These are phyloP conservation scores for Bruguiera hainesii DNA, from an alignment of 441 rosid species.

Conservation along the genomic window DNA sequence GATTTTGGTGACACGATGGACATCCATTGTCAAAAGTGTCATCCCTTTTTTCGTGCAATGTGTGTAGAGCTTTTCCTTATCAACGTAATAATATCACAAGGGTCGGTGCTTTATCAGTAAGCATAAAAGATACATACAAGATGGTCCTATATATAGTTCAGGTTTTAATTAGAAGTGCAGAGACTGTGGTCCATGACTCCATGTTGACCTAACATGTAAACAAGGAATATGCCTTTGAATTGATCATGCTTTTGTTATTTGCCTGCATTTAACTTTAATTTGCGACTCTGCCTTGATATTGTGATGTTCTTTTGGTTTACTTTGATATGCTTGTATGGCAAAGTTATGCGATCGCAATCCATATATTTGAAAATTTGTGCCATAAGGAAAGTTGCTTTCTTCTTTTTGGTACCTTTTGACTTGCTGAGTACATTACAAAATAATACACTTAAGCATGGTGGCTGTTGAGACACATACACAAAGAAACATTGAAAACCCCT, in stretches of 20 bases:
- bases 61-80: background rate
- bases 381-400: conserved; percentile 10
- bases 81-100: background rate
- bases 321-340: too few relatives aligned
- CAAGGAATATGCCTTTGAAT: background rate
- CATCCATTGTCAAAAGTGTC: background rate
- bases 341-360: conserved; percentile 6
- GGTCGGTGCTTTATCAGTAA: conserved; percentile 10
- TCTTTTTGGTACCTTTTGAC: conserved; percentile 16
- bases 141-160: background rate
- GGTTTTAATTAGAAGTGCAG: background rate
- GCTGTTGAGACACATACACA: conserved; percentile 13
- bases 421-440: conserved; percentile 7
- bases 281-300: background rate
- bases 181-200: background rate
- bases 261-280: too few relatives aligned
- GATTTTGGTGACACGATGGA: conserved; percentile 6
- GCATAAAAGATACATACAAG: background rate
- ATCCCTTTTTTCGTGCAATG: conserved; percentile 24
- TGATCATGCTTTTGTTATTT: conserved; percentile 4
- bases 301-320: background rate
- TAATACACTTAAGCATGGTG: conserved; percentile 11
- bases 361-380: conserved; percentile 23
- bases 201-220: background rate
- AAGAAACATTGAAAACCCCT: conserved; percentile 10